Evolutionary conservation across 1,139 yeast genomes (phyloP), one percentile per base, ranked within the genome.

Genomic region (Geotrichum candidum): DNA sequence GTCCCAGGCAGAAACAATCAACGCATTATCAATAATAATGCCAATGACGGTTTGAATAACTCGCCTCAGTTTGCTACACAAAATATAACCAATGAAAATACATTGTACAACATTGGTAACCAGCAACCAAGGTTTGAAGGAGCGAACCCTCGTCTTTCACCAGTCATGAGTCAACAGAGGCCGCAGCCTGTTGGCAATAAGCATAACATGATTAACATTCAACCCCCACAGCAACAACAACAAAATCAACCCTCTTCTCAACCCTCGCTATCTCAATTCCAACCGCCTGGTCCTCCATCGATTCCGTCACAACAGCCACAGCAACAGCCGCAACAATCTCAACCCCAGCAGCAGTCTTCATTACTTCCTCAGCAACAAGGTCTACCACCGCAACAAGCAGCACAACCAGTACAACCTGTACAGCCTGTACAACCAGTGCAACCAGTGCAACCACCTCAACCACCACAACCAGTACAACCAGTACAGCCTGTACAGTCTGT

Each of bases 101-200:
- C 18, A n/a, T n/a, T 41, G 48, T 41, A n/a, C 18, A 41, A 41
- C 18, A n/a, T 41, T 41, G 48, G 48, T n/a, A 41, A 41, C 22
- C 48, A 41, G 48, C 48, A 41, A 41, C 48, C 11, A 6, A 18
- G 48, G 18, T 55, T 61, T 59, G 58, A 60, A 60, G 56, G 59
- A 51, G 58, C 27, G 25, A n/a, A 51, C 27, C 53, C 53, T 45
- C 33, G 38, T 27, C 18, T n/a, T 7, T 27, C 53, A 27, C 31
- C 29, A 11, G 33, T 41, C 9, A 41, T 41, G 18, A 41, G 13
- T 7, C 57, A 46, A 13, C 58, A 56, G 54, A 31, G 38, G 15
- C 38, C 18, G 48, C 53, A 29, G 33, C 58, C 48, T 15, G 48
- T 41, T 41, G 48, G 10, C 15, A 55, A 25, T 38, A 50, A 33